Conservation (phyloP, 2,329 filamentous ascomycete genomes). For the Colletotrichum sojae region DNA sequence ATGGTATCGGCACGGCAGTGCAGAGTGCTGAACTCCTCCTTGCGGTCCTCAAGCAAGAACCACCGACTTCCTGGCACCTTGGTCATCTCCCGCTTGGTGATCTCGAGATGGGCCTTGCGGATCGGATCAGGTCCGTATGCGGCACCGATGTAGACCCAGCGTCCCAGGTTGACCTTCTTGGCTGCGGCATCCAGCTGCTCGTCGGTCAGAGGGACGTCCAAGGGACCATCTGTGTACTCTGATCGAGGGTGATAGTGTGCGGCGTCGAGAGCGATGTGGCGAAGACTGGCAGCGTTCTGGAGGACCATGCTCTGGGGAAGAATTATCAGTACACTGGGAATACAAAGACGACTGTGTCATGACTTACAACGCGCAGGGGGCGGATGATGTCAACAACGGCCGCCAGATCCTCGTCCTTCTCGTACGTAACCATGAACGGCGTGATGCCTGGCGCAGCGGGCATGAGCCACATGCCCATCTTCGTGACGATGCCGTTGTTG, state of each 20-base stretch:
- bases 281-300: slow-evolving; percentile 61
- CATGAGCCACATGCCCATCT: slow-evolving; percentile 65
- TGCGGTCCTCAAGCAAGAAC: slow-evolving; percentile 40
- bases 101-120: slow-evolving; percentile 43
- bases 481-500: slow-evolving; percentile 67
- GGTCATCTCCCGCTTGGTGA: slow-evolving; percentile 31
- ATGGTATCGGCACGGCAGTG: slow-evolving; percentile 43
- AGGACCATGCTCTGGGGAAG: slow-evolving; percentile 48
- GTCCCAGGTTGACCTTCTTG: slow-evolving; percentile 54
- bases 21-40: slow-evolving; percentile 49
- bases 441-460: slow-evolving; percentile 53
- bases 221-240: slow-evolving; percentile 42
- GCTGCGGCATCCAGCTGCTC: slow-evolving; percentile 56
- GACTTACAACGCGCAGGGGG: slow-evolving; percentile 45
- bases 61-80: slow-evolving; percentile 30
- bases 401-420: slow-evolving; percentile 52
- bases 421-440: slow-evolving; percentile 57
- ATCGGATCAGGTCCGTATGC: slow-evolving; percentile 49
- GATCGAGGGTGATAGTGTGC: slow-evolving; percentile 52
- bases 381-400: slow-evolving; percentile 55
- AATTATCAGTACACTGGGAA: neutral
- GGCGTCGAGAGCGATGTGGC: slow-evolving; percentile 59
- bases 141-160: slow-evolving; percentile 64
- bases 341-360: neutral
- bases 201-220: slow-evolving; percentile 50